Evolutionary conservation across 768 basidiomycete genomes (phyloP).

Genomic region (Tulasnella sp.): DNA sequence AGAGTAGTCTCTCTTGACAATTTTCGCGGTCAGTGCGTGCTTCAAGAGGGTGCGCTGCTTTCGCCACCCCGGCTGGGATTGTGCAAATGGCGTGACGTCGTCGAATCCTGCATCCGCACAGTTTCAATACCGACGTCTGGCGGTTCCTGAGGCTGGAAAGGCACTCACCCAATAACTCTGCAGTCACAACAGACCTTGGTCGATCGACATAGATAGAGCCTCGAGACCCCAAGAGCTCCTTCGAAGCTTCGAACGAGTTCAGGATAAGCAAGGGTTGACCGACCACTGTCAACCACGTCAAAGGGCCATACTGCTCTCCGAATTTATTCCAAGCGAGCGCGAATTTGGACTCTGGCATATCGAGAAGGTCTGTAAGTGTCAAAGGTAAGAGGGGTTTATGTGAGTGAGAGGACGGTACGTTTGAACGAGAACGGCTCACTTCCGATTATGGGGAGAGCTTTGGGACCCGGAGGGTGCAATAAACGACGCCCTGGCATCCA

Average conservation of each 20-base stretch:
- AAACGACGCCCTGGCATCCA: too few relatives aligned
- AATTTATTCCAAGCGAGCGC: background rate
- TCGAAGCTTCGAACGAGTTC: background rate
- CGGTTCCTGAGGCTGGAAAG: background rate
- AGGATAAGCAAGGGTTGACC: background rate
- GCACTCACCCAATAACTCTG: background rate
- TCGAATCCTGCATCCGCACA: background rate
- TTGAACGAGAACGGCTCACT: background rate
- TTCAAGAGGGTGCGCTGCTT: background rate
- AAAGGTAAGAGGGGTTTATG: background rate
- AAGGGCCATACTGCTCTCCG: background rate
- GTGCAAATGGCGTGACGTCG: background rate
- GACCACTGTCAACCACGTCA: background rate
- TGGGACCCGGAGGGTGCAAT: background rate
- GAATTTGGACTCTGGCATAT: background rate
- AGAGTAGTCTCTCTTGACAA: background rate
- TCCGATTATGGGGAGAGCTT: background rate
- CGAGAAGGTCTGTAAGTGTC: background rate
- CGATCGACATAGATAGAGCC: background rate
- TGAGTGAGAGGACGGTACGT: background rate
- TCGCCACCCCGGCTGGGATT: background rate
- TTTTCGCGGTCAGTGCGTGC: background rate
- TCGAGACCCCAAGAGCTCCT: background rate
- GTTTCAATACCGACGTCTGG: background rate
- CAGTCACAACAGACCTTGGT: background rate